Evolutionary conservation across 139 green algal genomes (phyloP).

Genomic region (Closterium sp.): DNA sequence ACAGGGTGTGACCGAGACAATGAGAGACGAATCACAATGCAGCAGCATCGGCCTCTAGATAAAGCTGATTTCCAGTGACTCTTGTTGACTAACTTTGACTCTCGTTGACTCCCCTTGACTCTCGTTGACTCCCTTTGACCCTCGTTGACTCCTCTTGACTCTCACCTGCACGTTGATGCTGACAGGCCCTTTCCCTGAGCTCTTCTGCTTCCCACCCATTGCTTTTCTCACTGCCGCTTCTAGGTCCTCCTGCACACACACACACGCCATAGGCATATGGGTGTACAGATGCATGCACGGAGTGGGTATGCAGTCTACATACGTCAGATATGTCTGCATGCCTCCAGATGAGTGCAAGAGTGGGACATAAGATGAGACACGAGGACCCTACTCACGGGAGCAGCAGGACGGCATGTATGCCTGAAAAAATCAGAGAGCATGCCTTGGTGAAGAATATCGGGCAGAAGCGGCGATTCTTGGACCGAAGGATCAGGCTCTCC

Average conservation of each 20-base stretch:
- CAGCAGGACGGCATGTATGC: no score
- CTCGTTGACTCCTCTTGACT: no score
- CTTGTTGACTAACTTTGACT: no score
- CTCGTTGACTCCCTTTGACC: no score
- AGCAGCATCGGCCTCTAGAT: no score
- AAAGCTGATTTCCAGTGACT: no score
- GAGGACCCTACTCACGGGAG: no score
- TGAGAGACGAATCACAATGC: no score
- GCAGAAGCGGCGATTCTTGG: slow-evolving; percentile 36
- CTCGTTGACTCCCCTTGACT: no score
- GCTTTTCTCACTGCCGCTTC: slow-evolving; percentile 29
- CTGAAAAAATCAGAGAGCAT: neutral
- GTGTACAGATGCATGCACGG: neutral
- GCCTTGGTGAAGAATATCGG: slow-evolving; percentile 46
- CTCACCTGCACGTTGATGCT: slow-evolving; percentile 45
- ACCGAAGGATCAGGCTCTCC: slow-evolving; percentile 36
- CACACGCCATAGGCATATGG: neutral
- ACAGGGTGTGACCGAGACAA: no score
- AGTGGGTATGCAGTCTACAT: neutral
- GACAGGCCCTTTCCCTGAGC: slow-evolving; percentile 27
- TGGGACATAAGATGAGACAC: no score
- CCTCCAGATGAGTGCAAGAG: no score
- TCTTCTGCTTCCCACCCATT: slow-evolving; percentile 31
- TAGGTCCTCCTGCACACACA: slow-evolving; percentile 25
- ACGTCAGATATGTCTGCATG: neutral